Conservation (phyloP, 768 basidiomycete genomes). For the Lactarius vividus region DNA sequence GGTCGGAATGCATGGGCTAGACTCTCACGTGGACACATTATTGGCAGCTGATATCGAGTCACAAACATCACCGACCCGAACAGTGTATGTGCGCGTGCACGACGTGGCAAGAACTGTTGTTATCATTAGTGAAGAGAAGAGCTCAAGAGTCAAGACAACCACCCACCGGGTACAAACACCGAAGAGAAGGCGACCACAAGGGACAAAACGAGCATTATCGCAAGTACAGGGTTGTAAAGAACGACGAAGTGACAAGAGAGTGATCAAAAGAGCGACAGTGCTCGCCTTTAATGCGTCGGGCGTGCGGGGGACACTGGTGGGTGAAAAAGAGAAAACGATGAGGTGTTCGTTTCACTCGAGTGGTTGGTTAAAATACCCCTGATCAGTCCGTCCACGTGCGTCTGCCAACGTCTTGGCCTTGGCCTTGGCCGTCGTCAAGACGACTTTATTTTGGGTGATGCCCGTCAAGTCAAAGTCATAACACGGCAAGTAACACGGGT, state of each 20-base stretch:
- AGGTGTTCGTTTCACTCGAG: neutral
- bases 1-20: neutral
- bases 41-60: conserved; percentile 61
- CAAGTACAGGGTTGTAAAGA: neutral
- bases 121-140: neutral
- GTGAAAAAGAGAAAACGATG: neutral
- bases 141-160: too few relatives aligned
- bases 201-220: conserved; percentile 5
- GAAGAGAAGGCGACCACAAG: neutral
- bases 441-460: neutral
- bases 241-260: neutral
- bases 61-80: conserved; percentile 58
- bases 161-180: conserved; percentile 8
- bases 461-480: too few relatives aligned
- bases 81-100: conserved; percentile 62
- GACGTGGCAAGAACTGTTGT: conserved; percentile 20
- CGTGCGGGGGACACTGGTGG: neutral
- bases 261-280: conserved; percentile 13
- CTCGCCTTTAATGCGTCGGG: neutral
- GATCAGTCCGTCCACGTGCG: neutral
- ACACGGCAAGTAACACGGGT: neutral
- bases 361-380: neutral
- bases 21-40: conserved; percentile 59
- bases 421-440: neutral
- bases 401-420: neutral